Base-by-base conservation (phyloP, 306 rosid genomes). In the Boehmeria nivea region DNA sequence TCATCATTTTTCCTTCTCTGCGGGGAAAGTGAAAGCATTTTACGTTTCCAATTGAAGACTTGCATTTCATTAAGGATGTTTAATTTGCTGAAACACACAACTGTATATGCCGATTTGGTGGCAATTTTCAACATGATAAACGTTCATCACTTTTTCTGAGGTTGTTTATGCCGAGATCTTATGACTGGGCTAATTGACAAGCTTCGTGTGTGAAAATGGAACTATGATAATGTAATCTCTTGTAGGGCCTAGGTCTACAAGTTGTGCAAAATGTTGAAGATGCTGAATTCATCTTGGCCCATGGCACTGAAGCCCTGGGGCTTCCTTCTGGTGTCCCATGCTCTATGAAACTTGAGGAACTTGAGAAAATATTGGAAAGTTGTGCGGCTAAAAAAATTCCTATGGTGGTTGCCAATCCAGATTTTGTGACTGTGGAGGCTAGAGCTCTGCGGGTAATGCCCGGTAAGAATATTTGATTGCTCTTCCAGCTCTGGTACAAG, bases 331-430 rank as follows among this genome's bases (percentile, higher is more conserved):
- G 96, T 55, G 73, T 61, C 74, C 66, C 82, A 20, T 54, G 68
- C 54, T 66, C 95, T 33, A 75, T 48, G 93, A 71, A 74, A 31
- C 86, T 91, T 43, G 85, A 82, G 80, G 96, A 77, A 61, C 80
- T 91, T 52, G 88, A 87, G 69, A 69, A 36, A 50, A 75, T 84
- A 60, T 78, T 87, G 75, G 93, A 87, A 77, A 82, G 26, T 31
- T 84, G 98, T 51, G 96, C 81, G 50, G 80, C 87, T 45, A 87
- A 82, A 74, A 72, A 38, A 57, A 87, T 91, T 55, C 96, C 98
- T 14, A 87, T 91, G 98, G 98, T 91, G 66, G 98, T 91, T 21
- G 98, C 98, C 42, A 91, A 91, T 81, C 96, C 98, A 12, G 98
- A 91, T 80, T 91, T 62, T 61, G 94, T 87, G 67, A 91, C 96